These are phyloP conservation scores for Perilla frutescens DNA, from an alignment of 257 asterid genomes.

Conservation along the genomic window DNA sequence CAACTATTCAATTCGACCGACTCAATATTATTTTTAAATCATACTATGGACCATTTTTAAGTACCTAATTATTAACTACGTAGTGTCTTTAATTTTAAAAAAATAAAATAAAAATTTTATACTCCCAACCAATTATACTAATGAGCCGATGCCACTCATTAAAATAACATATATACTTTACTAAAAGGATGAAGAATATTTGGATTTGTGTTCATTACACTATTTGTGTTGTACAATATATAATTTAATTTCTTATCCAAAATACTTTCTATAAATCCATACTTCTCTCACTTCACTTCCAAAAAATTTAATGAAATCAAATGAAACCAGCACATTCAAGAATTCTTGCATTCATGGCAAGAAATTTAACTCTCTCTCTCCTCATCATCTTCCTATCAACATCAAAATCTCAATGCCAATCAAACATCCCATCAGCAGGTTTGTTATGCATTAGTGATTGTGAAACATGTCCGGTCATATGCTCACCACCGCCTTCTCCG, in stretches of 20 bases:
- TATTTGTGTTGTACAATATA: not conserved
- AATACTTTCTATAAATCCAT: slow-evolving; percentile 38
- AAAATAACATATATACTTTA: not conserved
- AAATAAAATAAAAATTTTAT: no score
- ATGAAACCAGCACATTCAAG: slow-evolving; percentile 34
- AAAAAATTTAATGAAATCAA: slow-evolving; percentile 17
- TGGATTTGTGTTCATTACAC: slow-evolving; percentile 22
- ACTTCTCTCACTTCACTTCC: slow-evolving; percentile 6
- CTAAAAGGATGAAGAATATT: slow-evolving; percentile 16
- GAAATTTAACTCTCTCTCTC: slow-evolving; percentile 38
- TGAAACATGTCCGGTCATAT: slow-evolving; percentile 68
- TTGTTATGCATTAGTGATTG: slow-evolving; percentile 78
- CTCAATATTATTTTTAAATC: no score
- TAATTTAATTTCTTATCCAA: slow-evolving; percentile 1
- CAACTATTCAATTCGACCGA: no score
- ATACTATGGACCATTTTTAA: no score
- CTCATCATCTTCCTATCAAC: slow-evolving; percentile 32
- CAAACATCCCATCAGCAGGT: slow-evolving; percentile 40
- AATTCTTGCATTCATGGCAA: slow-evolving; percentile 26
- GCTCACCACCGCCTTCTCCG: slow-evolving; percentile 72
- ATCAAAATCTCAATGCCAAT: slow-evolving; percentile 41
- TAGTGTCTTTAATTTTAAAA: no score
- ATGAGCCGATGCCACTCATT: no score
- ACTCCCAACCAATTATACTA: no score
- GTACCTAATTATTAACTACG: no score